These are phyloP conservation scores for Aspergillus proliferans DNA, from an alignment of 2,329 filamentous ascomycete species.

Conservation along the genomic window DNA sequence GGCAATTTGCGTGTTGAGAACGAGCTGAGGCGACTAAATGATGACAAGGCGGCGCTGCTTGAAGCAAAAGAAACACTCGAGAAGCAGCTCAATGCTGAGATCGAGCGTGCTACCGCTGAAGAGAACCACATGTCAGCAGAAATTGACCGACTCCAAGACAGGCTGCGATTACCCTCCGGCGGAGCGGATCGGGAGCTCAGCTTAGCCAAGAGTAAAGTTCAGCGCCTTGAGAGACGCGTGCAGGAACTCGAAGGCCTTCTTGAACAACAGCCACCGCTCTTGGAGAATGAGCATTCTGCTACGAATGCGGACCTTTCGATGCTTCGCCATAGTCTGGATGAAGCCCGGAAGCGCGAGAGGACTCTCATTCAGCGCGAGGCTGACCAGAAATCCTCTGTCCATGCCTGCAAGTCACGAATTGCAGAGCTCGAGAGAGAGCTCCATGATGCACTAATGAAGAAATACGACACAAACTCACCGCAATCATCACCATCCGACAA, in stretches of 20 bases:
- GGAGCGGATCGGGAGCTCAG: slow-evolving; percentile 44
- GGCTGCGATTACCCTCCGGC: slow-evolving; percentile 38
- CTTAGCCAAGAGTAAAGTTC: slow-evolving; percentile 55
- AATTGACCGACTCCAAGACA: slow-evolving; percentile 46
- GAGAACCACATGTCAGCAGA: slow-evolving; percentile 54
- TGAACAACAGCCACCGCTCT: slow-evolving; percentile 49
- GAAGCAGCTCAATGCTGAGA: slow-evolving; percentile 58
- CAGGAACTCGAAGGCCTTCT: slow-evolving; percentile 48
- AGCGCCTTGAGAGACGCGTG: slow-evolving; percentile 56
- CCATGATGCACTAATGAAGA: slow-evolving; percentile 53
- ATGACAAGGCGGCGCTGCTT: slow-evolving; percentile 55
- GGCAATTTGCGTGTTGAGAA: slow-evolving; percentile 62
- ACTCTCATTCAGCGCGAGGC: slow-evolving; percentile 61
- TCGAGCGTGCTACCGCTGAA: slow-evolving; percentile 60
- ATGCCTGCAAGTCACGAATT: slow-evolving; percentile 59
- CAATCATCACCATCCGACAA: slow-evolving; percentile 45
- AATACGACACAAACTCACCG: slow-evolving; percentile 48
- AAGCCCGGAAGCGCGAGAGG: slow-evolving; percentile 60
- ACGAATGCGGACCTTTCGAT: slow-evolving; percentile 49
- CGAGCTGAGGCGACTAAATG: slow-evolving; percentile 59
- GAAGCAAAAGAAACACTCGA: slow-evolving; percentile 57
- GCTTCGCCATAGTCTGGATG: slow-evolving; percentile 57
- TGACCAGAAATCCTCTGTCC: slow-evolving; percentile 56
- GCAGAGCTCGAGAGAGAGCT: slow-evolving; percentile 61
- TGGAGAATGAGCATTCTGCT: slow-evolving; percentile 27